These are phyloP conservation scores for Pythium oligandrum DNA, from an alignment of 352 stramenopile species.

Conservation along the genomic window DNA sequence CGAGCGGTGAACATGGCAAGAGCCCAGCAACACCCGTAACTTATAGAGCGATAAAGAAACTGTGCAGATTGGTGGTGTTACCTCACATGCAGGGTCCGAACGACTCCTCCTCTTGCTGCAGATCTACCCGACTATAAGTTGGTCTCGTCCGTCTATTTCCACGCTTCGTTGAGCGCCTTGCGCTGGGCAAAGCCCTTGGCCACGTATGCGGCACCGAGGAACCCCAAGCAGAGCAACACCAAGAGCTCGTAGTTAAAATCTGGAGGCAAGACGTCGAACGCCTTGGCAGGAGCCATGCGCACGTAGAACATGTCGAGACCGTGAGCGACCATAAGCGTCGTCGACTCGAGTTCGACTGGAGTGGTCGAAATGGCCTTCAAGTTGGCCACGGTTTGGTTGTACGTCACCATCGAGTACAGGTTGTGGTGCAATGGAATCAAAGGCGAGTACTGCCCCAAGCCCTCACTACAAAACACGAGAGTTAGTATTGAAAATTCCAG, in stretches of 20 bases:
- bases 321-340: constrained; percentile 91
- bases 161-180: constrained; percentile 77
- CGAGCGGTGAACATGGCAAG: not conserved
- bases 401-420: constrained; percentile 84
- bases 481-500: no score
- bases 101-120: no score
- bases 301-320: constrained; percentile 94
- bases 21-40: constrained; percentile 1
- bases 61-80: no score
- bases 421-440: constrained; percentile 88
- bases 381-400: constrained; percentile 88
- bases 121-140: no score
- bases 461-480: constrained; percentile 37
- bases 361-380: constrained; percentile 60
- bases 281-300: constrained; percentile 89
- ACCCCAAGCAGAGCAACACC: constrained; percentile 85
- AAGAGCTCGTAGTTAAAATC: constrained; percentile 95
- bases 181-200: constrained; percentile 58
- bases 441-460: constrained; percentile 84
- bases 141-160: constrained; percentile 48
- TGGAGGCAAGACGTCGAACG: constrained; percentile 94
- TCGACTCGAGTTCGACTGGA: constrained; percentile 92
- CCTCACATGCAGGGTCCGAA: no score
- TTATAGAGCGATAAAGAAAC: constrained; percentile 9
- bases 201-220: constrained; percentile 75